phyloP scores from a whole-genome alignment of 2,329 filamentous ascomycete species.

The Ceratocystis diversiconidia region DNA sequence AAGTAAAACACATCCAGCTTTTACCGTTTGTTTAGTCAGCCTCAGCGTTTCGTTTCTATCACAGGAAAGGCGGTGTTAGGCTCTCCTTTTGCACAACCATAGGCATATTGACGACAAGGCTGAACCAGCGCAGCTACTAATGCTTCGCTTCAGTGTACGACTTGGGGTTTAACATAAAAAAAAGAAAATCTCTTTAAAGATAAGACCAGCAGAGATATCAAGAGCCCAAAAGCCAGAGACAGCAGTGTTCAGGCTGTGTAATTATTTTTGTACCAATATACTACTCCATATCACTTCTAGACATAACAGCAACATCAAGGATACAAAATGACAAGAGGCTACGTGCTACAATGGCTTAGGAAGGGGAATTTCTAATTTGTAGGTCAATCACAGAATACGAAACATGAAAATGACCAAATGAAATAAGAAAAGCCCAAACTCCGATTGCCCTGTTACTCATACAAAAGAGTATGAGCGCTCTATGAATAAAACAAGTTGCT shows the following conservation, averaged over 20 bases:
- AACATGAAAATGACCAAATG: slow-evolving; percentile 11
- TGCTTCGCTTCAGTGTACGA: not conserved
- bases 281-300: not conserved
- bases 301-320: not conserved
- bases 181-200: not conserved
- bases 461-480: slow-evolving; percentile 23
- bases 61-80: not conserved
- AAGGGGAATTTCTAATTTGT: not conserved
- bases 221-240: not conserved
- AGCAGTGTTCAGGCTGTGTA: not conserved
- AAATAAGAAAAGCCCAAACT: slow-evolving; percentile 27
- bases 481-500: slow-evolving; percentile 14
- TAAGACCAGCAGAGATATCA: not conserved
- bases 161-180: not conserved
- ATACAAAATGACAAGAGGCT: not conserved
- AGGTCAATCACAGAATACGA: not conserved
- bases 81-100: not conserved
- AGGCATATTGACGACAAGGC: not conserved
- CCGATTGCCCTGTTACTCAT: slow-evolving; percentile 27
- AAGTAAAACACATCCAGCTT: not conserved
- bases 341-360: not conserved
- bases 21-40: not conserved
- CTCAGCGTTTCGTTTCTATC: not conserved
- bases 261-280: slow-evolving; percentile 1
- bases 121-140: not conserved